Evolutionary conservation across 306 rosid species (phyloP).

Genomic region (Cyamopsis tetragonoloba): DNA sequence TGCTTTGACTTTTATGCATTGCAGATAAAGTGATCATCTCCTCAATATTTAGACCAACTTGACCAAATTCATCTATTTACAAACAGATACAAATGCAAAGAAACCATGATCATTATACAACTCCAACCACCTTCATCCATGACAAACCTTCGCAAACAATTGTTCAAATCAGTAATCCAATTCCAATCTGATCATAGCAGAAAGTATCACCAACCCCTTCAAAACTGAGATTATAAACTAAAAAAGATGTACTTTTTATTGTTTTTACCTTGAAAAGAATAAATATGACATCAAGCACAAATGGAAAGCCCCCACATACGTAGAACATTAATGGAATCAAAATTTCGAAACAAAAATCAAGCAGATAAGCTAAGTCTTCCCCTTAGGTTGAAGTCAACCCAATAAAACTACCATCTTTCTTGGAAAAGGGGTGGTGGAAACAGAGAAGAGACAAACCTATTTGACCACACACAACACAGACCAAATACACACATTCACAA

Average conservation of each 20-base stretch:
- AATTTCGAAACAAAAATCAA: constrained; percentile 21
- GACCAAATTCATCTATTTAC: constrained; percentile 16
- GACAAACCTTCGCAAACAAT: constrained; percentile 17
- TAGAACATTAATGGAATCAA: constrained; percentile 18
- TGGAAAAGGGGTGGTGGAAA: constrained; percentile 25
- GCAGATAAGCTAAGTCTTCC: constrained; percentile 28
- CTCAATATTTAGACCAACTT: constrained; percentile 7
- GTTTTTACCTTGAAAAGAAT: no score
- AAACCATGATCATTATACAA: constrained; percentile 19
- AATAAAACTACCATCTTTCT: constrained; percentile 85
- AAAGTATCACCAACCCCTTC: constrained; percentile 21
- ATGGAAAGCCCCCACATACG: constrained; percentile 27
- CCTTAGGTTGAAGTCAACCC: constrained; percentile 66
- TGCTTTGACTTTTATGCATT: constrained; percentile 16
- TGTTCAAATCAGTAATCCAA: constrained; percentile 15
- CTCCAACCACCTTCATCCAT: background rate
- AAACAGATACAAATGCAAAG: constrained; percentile 24
- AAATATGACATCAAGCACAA: constrained; percentile 9
- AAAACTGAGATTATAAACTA: constrained; percentile 10
- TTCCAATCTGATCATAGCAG: constrained; percentile 15
- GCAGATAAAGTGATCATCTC: constrained; percentile 11
- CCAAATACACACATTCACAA: constrained; percentile 21
- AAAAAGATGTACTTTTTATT: background rate
- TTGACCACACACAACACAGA: constrained; percentile 37
- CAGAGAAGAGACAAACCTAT: constrained; percentile 35